Evolutionary conservation across 495 filamentous ascomycete species (phyloP), one percentile per base, ranked within the genome.

Genomic region (Xylaria venustula): DNA sequence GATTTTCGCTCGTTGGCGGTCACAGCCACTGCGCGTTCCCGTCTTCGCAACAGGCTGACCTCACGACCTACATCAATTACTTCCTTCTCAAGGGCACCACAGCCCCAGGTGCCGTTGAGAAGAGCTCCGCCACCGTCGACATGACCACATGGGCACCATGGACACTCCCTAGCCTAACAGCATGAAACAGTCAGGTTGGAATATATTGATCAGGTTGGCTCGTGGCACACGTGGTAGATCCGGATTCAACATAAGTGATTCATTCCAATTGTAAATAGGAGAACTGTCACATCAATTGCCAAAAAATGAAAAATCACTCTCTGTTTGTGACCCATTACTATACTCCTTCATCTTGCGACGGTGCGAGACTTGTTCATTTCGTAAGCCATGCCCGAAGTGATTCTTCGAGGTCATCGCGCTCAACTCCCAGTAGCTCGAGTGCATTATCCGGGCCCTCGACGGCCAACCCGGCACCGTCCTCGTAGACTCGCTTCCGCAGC

Each of bases 21-120:
- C 80, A 85, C 67, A 61, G 54, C 25, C 83, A 86, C 65, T 86
- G 83, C 70, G 56, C 59, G 58, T 85, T 86, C 73, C 83, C 83
- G 2, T 73, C 67, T 14, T 67, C 68, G 22, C 73, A 82, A 67
- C 69, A 77, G 52, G 32, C 75, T n/a, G 79, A 85, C 47, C 73
- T 86, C 51, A 81, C 70, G 7, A 72, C 78, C 2, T 86, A 79
- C 71, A 78, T 85, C 61, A 74, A 80, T 64, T 78, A 79, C 68
- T 86, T 79, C 71, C 64, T 85, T 54, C 67, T 83, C 60, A 71
- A 69, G 51, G 56, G 67, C 23, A 56, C 55, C 40, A 70, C 67
- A 12, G 68, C 64, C 11, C 78, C 78, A 0, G 63, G 64, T 9
- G 70, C 67, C 42, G 67, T 80, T 47, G 74, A 79, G 75, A 71